Evolutionary conservation across 2,329 filamentous ascomycete species (phyloP), one percentile per base, ranked within the genome.

Genomic region (Monilinia fructigena): DNA sequence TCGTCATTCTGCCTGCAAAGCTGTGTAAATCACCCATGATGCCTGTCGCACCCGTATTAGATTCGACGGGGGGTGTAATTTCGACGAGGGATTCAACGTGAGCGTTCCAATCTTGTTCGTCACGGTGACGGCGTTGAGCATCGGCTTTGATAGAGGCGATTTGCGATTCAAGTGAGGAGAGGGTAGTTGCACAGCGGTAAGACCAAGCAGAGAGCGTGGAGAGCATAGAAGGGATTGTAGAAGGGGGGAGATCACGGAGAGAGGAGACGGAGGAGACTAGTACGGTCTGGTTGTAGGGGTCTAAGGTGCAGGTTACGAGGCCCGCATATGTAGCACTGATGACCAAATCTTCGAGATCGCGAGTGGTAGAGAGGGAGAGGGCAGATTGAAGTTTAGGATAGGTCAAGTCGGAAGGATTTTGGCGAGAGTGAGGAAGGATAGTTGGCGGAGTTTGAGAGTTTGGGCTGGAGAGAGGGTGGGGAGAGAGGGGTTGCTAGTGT

Each of bases 291-390:
- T 89, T 84, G 67, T 86, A 86, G 4, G 93, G 92, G 75, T 97
- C 91, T 66, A 99, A 88, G 52, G 91, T 93, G 8, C 89, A 94
- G 50, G 86, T 84, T 59, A 99, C 80, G 2, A 99, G 85, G 52
- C 90, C 91, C 7, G 90, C 87, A 80, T 97, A 98, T 75, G 97
- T 90, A 72, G 93, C 90, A 48, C 88, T 87, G 72, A 94, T 95
- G 72, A 98, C 87, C 68, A 97, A 86, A 71, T 89, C 86, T 81
- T 99, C 95, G 65, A 99, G 86, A 55, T 91, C 86, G 53, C 89
- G 84, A 31, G 85, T 76, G 45, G 85, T 86, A 40, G 84, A 75
- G 20, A 98, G 86, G 65, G 84, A 86, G 55, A 99, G 86, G 0
- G 84, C 82, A 8, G 77, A 71, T 73, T 89, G 86, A 28, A 98